Evolutionary conservation across 1,139 yeast genomes (phyloP), one percentile per base, ranked within the genome.

Genomic region (Yamadazyma diddensiae): DNA sequence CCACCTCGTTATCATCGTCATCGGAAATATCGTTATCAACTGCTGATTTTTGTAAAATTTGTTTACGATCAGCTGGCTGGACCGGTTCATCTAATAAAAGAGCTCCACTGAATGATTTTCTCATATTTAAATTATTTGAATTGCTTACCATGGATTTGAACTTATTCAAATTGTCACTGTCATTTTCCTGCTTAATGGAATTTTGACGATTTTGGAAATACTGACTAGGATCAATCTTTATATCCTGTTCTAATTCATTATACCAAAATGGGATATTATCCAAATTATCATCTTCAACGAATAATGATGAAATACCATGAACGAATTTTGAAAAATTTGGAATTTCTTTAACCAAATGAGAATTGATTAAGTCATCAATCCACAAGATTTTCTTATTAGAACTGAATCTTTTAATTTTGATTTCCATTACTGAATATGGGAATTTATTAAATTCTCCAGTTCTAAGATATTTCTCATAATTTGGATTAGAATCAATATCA

Each of bases 201-300:
- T 32, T 28, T 9, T 57, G 42, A 65, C 63, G 42, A 42, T 77
- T 78, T 38, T 75, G 78, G 47, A 77, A 79, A 1, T 87, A 87
- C 47, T 79, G 83, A 44, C 77, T 78, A 13, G 94, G 94, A 47
- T 82, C 82, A 42, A 74, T 74, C 46, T 86, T 75, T 45, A 83
- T 81, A 50, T 84, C 95, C 22, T 57, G 51, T 53, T 92, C 97
- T 48, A 92, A 67, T 42, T 90, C 97, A 41, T 94, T 87, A 47
- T 87, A 72, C 98, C 98, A 92, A 57, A 87, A 84, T 33, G 98
- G 98, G 43, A 92, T 69, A 43, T 82, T 79, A 52, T 88, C 96
- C 52, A 92, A 72, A 49, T 84, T 82, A 50, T 90, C 97, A 53
- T 86, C 94, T 55, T 90, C 97, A 37, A 87, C 75, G 55, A 82